Evolutionary conservation across 2,329 filamentous ascomycete species (phyloP).

Genomic region (Torrubiella hemipterigena): DNA sequence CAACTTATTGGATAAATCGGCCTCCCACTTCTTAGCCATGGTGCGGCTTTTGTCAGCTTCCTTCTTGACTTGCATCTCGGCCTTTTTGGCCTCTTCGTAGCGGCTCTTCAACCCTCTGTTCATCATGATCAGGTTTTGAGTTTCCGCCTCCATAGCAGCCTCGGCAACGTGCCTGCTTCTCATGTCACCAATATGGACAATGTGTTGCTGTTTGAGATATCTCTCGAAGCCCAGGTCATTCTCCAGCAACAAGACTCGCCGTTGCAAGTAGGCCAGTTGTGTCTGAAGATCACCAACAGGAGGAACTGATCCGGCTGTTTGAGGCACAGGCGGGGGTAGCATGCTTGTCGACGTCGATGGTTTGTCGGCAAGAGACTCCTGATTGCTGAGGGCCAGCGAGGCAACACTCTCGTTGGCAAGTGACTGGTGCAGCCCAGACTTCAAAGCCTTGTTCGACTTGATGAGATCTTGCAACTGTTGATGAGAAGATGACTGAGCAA

Average conservation of each 20-base stretch:
- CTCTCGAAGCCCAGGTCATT: conserved; percentile 77
- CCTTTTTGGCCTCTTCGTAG: conserved; percentile 59
- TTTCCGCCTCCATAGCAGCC: conserved; percentile 69
- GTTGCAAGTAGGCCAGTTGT: conserved; percentile 47
- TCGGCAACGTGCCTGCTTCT: conserved; percentile 64
- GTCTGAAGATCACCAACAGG: conserved; percentile 19
- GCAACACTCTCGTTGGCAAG: conserved; percentile 45
- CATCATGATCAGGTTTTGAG: conserved; percentile 65
- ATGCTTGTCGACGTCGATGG: conserved; percentile 14
- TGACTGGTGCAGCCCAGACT: conserved; percentile 42
- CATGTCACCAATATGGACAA: conserved; percentile 68
- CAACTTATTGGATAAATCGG: conserved; percentile 55
- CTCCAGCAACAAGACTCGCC: conserved; percentile 62
- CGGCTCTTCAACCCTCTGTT: conserved; percentile 64
- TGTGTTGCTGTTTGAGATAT: conserved; percentile 73
- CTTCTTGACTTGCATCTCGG: conserved; percentile 57
- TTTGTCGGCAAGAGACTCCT: conserved; percentile 31
- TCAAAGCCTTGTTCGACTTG: conserved; percentile 45
- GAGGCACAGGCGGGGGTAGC: conserved; percentile 15
- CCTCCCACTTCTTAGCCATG: conserved; percentile 68
- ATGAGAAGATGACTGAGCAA: conserved; percentile 34
- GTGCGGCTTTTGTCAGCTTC: conserved; percentile 61
- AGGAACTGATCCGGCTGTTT: conserved; percentile 10
- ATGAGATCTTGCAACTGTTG: conserved; percentile 49
- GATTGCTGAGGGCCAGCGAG: conserved; percentile 39